phyloP scores from a whole-genome alignment of 2,329 filamentous ascomycete genomes.

The Emmonsia crescens region DNA sequence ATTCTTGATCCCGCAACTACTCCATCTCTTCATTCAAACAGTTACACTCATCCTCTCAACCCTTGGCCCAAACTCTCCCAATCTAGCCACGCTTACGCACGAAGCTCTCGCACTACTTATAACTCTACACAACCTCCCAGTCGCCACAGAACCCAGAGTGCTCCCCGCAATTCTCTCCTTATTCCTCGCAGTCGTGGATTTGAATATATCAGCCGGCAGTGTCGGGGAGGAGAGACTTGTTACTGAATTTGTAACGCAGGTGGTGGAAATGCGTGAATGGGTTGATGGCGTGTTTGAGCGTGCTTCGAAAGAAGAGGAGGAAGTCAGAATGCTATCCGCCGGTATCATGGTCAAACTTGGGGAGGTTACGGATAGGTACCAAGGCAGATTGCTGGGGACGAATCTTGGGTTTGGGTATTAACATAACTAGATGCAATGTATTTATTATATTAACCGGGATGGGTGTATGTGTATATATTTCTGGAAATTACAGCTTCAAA shows the following conservation, averaged over 20 bases:
- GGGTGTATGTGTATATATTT: neutral
- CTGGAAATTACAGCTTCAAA: neutral
- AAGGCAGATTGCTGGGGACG: conserved; percentile 64
- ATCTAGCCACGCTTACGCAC: conserved; percentile 66
- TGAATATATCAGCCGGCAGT: conserved; percentile 48
- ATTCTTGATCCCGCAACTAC: conserved; percentile 62
- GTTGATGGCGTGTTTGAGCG: conserved; percentile 62
- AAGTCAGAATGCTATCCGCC: conserved; percentile 52
- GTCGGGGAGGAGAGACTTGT: conserved; percentile 58
- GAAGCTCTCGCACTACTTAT: conserved; percentile 81
- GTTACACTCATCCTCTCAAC: conserved; percentile 73
- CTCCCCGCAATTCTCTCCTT: conserved; percentile 67
- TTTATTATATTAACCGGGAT: neutral
- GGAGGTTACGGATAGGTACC: conserved; percentile 74
- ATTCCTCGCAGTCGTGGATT: conserved; percentile 67
- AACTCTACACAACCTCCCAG: conserved; percentile 44
- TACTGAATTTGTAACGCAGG: conserved; percentile 59
- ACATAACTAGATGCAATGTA: neutral
- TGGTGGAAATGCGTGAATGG: conserved; percentile 85
- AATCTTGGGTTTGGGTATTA: conserved; percentile 39
- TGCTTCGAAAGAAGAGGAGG: conserved; percentile 31
- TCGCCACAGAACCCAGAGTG: conserved; percentile 53
- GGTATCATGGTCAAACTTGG: conserved; percentile 69
- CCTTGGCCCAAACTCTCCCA: conserved; percentile 65
- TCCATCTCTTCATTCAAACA: conserved; percentile 75